Evolutionary conservation across 2,329 filamentous ascomycete genomes (phyloP).

Genomic region (Tolypocladium sp.): DNA sequence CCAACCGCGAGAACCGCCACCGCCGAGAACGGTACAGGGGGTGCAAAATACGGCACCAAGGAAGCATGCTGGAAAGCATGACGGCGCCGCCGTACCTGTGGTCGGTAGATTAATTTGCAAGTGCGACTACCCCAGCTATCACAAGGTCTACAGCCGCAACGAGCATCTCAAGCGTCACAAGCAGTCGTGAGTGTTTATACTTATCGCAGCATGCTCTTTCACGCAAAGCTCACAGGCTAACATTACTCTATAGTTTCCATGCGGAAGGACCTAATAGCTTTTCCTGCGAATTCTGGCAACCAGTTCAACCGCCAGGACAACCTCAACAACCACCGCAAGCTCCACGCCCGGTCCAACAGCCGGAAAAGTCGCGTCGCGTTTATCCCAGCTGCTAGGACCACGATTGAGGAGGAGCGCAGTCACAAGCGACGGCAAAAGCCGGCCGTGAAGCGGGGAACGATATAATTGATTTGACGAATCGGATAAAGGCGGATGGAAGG

Average conservation of each 20-base stretch:
- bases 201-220: not conserved
- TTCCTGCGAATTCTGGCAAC: conserved; percentile 32
- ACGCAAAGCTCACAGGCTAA: not conserved
- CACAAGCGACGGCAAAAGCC: conserved; percentile 27
- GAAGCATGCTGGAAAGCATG: conserved; percentile 17
- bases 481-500: no score
- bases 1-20: conserved; percentile 19
- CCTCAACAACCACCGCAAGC: conserved; percentile 31
- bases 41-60: conserved; percentile 24
- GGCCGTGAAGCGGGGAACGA: conserved; percentile 19
- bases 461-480: no score
- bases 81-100: conserved; percentile 21
- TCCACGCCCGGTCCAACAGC: conserved; percentile 28
- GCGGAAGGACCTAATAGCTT: conserved; percentile 29
- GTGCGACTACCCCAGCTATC: conserved; percentile 37
- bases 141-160: conserved; percentile 39
- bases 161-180: conserved; percentile 50
- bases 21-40: conserved; percentile 31
- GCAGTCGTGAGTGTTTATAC: conserved; percentile 36
- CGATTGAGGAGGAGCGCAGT: conserved; percentile 29
- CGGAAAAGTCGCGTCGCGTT: conserved; percentile 29
- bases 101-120: conserved; percentile 30
- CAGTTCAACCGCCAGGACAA: conserved; percentile 32
- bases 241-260: conserved; percentile 18
- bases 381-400: conserved; percentile 27